These are phyloP conservation scores for Colletotrichum lupini DNA, from an alignment of 2,329 filamentous ascomycete genomes.

Conservation along the genomic window DNA sequence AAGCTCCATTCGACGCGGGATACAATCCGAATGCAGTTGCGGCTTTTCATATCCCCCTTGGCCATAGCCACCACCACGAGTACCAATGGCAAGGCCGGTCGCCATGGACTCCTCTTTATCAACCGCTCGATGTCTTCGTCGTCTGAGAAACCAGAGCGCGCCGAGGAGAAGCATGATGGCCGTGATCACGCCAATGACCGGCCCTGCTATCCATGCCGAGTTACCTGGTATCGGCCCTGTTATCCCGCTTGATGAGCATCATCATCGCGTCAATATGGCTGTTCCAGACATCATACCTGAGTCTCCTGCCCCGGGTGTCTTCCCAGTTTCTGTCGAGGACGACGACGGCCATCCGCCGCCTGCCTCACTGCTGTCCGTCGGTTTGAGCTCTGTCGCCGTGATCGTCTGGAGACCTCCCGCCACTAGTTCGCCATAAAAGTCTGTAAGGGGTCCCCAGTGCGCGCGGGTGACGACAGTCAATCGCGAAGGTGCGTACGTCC, in stretches of 20 bases:
- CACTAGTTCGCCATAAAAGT: neutral
- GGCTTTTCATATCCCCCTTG: neutral
- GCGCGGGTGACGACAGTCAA: neutral
- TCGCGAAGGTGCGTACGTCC: neutral
- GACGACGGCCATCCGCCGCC: too few relatives aligned
- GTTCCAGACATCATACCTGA: neutral
- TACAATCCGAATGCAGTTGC: neutral
- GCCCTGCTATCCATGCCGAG: neutral
- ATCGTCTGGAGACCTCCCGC: neutral
- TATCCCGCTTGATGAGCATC: neutral
- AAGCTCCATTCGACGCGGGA: neutral
- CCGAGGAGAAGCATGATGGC: neutral
- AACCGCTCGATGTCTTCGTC: neutral
- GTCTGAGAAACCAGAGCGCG: neutral
- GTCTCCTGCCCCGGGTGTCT: neutral
- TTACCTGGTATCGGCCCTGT: neutral
- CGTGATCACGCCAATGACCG: neutral
- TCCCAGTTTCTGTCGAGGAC: too few relatives aligned
- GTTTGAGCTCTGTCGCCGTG: neutral
- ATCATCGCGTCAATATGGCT: neutral
- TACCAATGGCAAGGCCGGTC: neutral
- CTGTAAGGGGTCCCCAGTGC: neutral
- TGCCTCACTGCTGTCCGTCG: neutral
- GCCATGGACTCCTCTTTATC: neutral
- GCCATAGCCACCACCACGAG: neutral